phyloP scores from a whole-genome alignment of 768 basidiomycete species.

The Hygrocybe punicea region DNA sequence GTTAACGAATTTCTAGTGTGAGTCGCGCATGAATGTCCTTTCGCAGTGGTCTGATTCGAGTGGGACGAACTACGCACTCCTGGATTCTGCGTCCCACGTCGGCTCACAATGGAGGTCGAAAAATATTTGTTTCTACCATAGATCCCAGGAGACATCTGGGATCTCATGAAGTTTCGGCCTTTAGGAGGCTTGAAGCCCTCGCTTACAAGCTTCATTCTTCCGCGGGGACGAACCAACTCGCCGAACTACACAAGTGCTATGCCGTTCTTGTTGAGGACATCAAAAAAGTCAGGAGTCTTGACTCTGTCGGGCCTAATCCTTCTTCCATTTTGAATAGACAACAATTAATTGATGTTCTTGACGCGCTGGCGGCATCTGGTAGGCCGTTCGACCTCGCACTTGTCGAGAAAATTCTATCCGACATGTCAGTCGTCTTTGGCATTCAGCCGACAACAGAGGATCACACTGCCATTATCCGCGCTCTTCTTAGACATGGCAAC shows the following conservation, averaged over 20 bases:
- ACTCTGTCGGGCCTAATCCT: constrained; percentile 12
- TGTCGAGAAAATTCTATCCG: constrained; percentile 50
- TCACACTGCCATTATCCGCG: constrained; percentile 49
- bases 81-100: constrained; percentile 7
- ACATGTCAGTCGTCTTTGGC: constrained; percentile 48
- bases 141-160: background rate
- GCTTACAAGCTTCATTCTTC: constrained; percentile 21
- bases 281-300: constrained; percentile 15
- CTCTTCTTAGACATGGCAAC: constrained; percentile 46
- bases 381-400: constrained; percentile 52
- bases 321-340: constrained; percentile 27
- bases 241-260: constrained; percentile 39
- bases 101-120: constrained; percentile 11
- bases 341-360: constrained; percentile 41
- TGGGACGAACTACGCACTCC: constrained; percentile 18
- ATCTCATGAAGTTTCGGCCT: background rate
- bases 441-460: constrained; percentile 44
- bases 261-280: constrained; percentile 30
- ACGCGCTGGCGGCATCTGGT: constrained; percentile 49
- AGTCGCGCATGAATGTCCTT: constrained; percentile 63
- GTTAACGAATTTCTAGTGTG: background rate
- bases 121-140: background rate
- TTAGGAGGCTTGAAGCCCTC: constrained; percentile 11
- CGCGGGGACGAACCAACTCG: constrained; percentile 19
- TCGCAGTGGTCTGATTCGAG: constrained; percentile 42